Conservation (phyloP, 2,329 filamentous ascomycete genomes). For the Talaromyces amestolkiae region DNA sequence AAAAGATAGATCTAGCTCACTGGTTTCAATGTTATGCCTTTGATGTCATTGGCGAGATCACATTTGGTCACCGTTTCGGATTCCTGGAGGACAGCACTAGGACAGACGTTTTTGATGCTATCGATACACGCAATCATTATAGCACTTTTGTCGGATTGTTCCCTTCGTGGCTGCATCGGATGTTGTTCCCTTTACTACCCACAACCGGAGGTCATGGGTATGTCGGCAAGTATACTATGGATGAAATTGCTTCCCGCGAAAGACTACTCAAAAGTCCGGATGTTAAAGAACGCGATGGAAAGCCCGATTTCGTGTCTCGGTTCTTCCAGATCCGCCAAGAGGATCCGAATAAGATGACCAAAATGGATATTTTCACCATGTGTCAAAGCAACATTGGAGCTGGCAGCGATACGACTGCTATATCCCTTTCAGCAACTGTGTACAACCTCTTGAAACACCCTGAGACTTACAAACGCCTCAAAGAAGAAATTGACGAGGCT, state of each 20-base stretch:
- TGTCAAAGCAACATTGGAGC: conserved; percentile 18
- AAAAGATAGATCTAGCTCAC: conserved; percentile 1
- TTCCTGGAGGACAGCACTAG: conserved; percentile 32
- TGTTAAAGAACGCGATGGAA: neutral
- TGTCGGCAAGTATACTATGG: neutral
- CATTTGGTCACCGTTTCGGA: conserved; percentile 34
- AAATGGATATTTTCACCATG: conserved; percentile 6
- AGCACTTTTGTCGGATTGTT: neutral
- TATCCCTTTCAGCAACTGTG: conserved; percentile 27
- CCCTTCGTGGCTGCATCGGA: neutral
- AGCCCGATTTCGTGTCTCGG: neutral
- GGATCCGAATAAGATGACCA: neutral
- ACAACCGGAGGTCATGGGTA: conserved; percentile 4
- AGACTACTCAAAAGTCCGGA: neutral
- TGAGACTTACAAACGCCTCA: neutral
- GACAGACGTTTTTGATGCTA: conserved; percentile 34
- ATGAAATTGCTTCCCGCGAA: neutral
- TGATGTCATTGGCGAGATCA: conserved; percentile 39
- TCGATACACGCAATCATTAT: conserved; percentile 27
- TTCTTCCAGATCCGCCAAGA: neutral
- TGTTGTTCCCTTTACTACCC: neutral
- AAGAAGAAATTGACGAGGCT: conserved; percentile 3
- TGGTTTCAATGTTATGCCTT: conserved; percentile 27
- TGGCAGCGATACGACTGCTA: conserved; percentile 33
- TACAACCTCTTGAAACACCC: conserved; percentile 24